Conservation (phyloP, 176 grass and related monocot species). For the Neostapfia colusana region DNA sequence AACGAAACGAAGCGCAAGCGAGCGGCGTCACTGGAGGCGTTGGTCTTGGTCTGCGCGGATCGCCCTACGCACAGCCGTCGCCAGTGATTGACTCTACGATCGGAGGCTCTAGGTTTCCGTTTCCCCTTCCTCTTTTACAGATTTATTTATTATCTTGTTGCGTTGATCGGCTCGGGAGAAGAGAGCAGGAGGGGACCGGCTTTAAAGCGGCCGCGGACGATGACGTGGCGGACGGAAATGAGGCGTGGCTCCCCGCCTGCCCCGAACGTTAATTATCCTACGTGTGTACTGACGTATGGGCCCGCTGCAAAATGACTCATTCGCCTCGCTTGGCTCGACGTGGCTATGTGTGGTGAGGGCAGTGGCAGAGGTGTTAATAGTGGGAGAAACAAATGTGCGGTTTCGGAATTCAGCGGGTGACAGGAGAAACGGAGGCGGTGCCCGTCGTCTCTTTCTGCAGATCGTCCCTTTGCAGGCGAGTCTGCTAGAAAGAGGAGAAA, state of each 20-base stretch:
- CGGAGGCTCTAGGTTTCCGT: constrained; percentile 16
- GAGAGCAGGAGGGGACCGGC: background rate
- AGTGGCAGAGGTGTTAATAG: background rate
- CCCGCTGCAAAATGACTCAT: rapidly evolving
- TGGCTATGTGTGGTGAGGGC: too few species aligned
- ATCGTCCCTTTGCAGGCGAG: background rate
- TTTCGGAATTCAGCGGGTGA: constrained; percentile 21
- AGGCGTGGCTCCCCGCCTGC: background rate
- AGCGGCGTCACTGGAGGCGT: background rate
- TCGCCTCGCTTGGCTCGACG: constrained; percentile 5
- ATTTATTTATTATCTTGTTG: background rate
- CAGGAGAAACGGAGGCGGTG: constrained; percentile 6
- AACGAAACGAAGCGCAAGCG: background rate
- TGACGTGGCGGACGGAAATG: constrained; percentile 33
- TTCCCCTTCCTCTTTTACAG: background rate
- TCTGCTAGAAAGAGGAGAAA: background rate
- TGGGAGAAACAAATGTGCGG: rapidly evolving
- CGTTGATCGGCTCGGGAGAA: constrained; percentile 4
- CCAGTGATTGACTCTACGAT: constrained; percentile 9
- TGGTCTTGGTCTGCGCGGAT: background rate
- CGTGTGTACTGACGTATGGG: constrained; percentile 10
- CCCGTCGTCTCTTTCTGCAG: background rate
- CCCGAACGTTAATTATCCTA: constrained; percentile 4
- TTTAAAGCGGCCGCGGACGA: constrained; percentile 38
- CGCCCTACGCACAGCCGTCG: constrained; percentile 8